These are phyloP conservation scores for Globisporangium ultimum DNA, from an alignment of 352 stramenopile species.

Conservation along the genomic window DNA sequence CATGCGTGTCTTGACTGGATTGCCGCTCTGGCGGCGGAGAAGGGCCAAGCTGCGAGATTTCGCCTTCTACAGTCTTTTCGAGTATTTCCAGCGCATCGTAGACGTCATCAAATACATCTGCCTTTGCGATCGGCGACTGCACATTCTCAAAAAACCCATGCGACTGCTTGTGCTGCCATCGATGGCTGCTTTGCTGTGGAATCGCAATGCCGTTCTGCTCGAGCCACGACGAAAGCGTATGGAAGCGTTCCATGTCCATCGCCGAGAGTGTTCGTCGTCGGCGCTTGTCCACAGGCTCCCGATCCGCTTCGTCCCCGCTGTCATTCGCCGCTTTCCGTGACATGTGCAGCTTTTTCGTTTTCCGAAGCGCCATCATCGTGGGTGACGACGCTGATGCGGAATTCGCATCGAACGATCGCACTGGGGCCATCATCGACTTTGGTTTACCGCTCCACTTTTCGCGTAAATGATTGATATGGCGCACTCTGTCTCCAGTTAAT, in stretches of 20 bases:
- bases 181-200: constrained; percentile 9
- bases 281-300: constrained; percentile 3
- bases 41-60: constrained; percentile 24
- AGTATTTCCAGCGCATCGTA: constrained; percentile 41
- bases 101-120: constrained; percentile 41
- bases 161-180: neutral
- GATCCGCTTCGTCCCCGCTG: constrained; percentile 16
- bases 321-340: constrained; percentile 5
- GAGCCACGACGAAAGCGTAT: constrained; percentile 41
- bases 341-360: constrained; percentile 19
- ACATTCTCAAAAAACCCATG: neutral
- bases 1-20: neutral
- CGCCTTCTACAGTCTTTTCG: constrained; percentile 29
- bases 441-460: constrained; percentile 41
- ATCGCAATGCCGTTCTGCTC: constrained; percentile 37
- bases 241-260: constrained; percentile 44
- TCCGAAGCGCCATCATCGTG: constrained; percentile 6
- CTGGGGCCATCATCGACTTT: constrained; percentile 9
- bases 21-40: neutral
- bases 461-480: constrained; percentile 48
- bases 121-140: neutral
- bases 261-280: constrained; percentile 17
- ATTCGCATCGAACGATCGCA: neutral
- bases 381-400: constrained; percentile 17
- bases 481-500: constrained; percentile 23